Percentiles rank a stretch among this genome's conserved stretches.
These are phyloP conservation scores for Petasospora rhodanensis DNA, from an alignment of 1,139 yeast species.

Conservation along the genomic window DNA sequence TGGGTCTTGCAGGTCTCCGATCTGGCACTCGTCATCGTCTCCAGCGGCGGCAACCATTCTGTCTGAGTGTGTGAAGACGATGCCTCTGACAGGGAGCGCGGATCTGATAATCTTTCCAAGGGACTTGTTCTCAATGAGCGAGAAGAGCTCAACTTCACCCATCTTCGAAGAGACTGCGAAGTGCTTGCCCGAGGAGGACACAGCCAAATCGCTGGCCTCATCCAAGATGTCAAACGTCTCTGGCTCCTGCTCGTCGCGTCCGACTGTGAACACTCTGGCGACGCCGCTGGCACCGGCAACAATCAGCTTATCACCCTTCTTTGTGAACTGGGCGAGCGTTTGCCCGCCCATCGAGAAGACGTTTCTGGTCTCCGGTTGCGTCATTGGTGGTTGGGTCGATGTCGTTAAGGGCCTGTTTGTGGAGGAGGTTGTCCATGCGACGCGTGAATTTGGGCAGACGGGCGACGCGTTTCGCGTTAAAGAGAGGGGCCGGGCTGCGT, in stretches of 20 bases:
- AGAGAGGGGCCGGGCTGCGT: no score
- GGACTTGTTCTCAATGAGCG: slow-evolving; percentile 19
- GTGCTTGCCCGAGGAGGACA: slow-evolving; percentile 16
- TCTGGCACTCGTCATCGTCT: slow-evolving; percentile 60
- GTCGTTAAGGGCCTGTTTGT: no score
- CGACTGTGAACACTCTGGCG: slow-evolving; percentile 43
- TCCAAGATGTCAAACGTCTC: slow-evolving; percentile 47
- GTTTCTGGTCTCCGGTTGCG: slow-evolving; percentile 14
- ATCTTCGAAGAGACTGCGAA: slow-evolving; percentile 27
- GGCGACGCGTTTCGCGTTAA: no score
- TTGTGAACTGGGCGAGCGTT: slow-evolving; percentile 38
- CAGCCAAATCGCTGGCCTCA: slow-evolving; percentile 28
- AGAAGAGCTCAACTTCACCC: slow-evolving; percentile 34
- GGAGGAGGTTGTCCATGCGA: no score
- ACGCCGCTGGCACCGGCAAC: slow-evolving; percentile 50
- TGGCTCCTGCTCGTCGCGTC: slow-evolving; percentile 50
- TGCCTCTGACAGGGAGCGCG: slow-evolving; percentile 63
- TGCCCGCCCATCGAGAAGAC: slow-evolving; percentile 24
- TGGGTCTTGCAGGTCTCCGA: slow-evolving; percentile 47
- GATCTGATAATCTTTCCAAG: slow-evolving; percentile 20
- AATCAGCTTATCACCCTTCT: slow-evolving; percentile 34
- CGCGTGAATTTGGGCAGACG: no score
- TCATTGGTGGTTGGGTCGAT: no score
- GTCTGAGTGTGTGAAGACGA: slow-evolving; percentile 66
- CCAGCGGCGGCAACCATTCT: slow-evolving; percentile 69